Evolutionary conservation across 75 land plant genomes (phyloP).

Genomic region (Selaginella moellendorffii): DNA sequence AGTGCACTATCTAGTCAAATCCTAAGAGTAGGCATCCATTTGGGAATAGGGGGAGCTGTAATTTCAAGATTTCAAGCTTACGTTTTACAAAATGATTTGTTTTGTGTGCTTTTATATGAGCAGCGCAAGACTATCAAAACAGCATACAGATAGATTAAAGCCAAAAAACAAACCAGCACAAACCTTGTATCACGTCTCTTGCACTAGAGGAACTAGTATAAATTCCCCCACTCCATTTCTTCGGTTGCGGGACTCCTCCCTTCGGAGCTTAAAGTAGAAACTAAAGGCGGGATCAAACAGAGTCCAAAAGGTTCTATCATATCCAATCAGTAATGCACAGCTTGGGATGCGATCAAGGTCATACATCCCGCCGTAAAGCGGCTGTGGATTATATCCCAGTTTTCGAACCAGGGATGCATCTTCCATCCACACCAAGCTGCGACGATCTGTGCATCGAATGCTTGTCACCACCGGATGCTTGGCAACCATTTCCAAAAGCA

Average conservation of each 20-base stretch:
- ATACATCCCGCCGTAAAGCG: constrained; percentile 1
- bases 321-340: constrained; percentile 1
- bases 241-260: constrained; percentile 2
- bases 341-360: constrained; percentile 1
- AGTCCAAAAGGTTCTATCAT: constrained; percentile 1
- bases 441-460: neutral
- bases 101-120: too few relatives aligned
- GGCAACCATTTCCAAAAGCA: constrained; percentile 1
- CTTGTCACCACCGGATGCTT: constrained; percentile 1
- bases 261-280: neutral
- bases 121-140: neutral
- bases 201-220: constrained; percentile 1
- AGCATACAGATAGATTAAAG: constrained; percentile 1
- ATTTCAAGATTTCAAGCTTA: too few relatives aligned
- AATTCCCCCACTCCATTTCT: neutral
- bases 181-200: neutral
- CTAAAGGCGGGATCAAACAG: neutral
- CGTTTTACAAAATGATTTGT: too few relatives aligned
- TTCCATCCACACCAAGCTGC: constrained; percentile 1
- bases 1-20: too few relatives aligned
- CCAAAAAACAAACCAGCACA: neutral
- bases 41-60: too few relatives aligned
- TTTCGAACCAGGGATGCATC: neutral
- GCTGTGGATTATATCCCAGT: constrained; percentile 1
- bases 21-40: too few relatives aligned